Evolutionary conservation across 371 early-diverging fungal species (phyloP).

Genomic region (Rhizopus microsporus): DNA sequence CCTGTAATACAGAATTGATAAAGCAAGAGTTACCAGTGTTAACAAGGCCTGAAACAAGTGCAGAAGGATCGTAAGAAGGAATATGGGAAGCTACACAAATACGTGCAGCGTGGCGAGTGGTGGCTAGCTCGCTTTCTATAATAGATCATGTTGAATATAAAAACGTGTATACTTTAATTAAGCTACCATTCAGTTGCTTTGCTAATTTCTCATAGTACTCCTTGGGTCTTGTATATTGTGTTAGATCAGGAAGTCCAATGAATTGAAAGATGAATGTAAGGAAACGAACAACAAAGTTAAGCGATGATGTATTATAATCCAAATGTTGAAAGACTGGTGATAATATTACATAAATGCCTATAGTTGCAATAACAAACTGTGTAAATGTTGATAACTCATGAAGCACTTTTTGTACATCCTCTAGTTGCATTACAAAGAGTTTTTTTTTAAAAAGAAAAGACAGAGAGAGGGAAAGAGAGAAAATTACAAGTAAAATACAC

Average conservation of each 20-base stretch:
- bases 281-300: conserved; percentile 14
- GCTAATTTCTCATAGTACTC: conserved; percentile 23
- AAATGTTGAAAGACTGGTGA: conserved; percentile 22
- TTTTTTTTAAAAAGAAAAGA: too few relatives aligned
- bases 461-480: too few relatives aligned
- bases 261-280: conserved; percentile 9
- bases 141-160: too few relatives aligned
- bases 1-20: conserved; percentile 87
- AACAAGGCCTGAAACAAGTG: conserved; percentile 61
- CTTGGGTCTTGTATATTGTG: conserved; percentile 24
- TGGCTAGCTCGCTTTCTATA: conserved; percentile 20
- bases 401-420: conserved; percentile 4
- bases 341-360: conserved; percentile 22
- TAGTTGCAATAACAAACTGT: conserved; percentile 16
- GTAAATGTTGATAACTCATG: conserved; percentile 14
- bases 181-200: conserved; percentile 19
- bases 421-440: not conserved
- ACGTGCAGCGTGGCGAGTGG: conserved; percentile 9
- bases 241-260: conserved; percentile 17
- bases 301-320: conserved; percentile 6
- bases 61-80: conserved; percentile 14
- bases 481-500: too few relatives aligned
- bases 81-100: conserved; percentile 20
- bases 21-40: conserved; percentile 93
- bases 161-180: too few relatives aligned